Base-by-base conservation (phyloP, 1,139 yeast genomes). In the Zygoascus sp. region DNA sequence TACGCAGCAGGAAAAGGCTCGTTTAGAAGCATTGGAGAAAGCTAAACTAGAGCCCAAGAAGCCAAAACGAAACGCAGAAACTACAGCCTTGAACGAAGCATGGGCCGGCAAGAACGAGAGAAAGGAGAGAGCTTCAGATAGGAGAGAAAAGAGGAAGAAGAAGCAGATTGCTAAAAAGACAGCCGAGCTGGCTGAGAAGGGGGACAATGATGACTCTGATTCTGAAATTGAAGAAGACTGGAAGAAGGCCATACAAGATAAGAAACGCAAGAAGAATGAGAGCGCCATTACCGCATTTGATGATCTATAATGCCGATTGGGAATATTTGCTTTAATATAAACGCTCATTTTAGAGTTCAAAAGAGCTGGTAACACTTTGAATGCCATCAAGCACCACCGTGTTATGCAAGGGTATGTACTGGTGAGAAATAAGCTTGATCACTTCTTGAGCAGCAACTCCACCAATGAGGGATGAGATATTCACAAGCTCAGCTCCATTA, bases 391-490 rank as follows among this genome's bases (percentile, higher is more conserved):
- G 85, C 0, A 82, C 72, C 46, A 80, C 70, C 17, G 81, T 65
- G 55, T 85, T 83, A 53, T 82, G 81, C 40, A 85, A 60, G 1
- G 95, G 90, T 4, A 81, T 71, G 56, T 83, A 87, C 62, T 88
- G 96, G 41, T 77, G 76, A 1, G 95, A 77, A 11, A 83, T 62
- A 2, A 83, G 58, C 65, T 69, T 61, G 35, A 61, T 51, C 9
- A 52, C 50, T 59, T 88, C 96, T 60, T 88, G 95, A 15, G 88
- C 80, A 0, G 79, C 86, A 9, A 86, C 67, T 0, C 95, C 96
- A 3, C 95, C 96, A 56, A 85, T 67, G n/a, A 83, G 64, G 0
- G 83, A 64, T 1, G 78, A 64, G 10, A 75, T 71, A 51, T 76
- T 76, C 46, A 74, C 69, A 16, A 79, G 48, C 52, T 75, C 77